A percentile compares a stretch with the other conserved stretches of the same genome.
These are phyloP conservation scores for Tremellales sp. DNA, from an alignment of 1,284 basidiomycete species.

Conservation along the genomic window DNA sequence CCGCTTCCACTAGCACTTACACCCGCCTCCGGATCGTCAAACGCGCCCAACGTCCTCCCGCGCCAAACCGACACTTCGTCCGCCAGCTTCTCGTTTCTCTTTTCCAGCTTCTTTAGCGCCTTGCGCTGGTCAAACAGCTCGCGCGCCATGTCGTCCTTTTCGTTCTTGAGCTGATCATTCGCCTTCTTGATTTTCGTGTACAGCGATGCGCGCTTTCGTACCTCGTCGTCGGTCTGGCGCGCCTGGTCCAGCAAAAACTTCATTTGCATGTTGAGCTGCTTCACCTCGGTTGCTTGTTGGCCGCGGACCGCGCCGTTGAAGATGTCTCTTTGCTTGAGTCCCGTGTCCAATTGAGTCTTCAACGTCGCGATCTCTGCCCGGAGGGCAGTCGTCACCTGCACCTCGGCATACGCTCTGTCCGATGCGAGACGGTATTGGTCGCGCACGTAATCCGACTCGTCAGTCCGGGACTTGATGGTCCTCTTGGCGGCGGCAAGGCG, in stretches of 20 bases:
- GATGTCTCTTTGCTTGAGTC: constrained; percentile 38
- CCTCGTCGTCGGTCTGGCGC: constrained; percentile 35
- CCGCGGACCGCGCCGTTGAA: constrained; percentile 16
- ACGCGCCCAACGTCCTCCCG: constrained; percentile 33
- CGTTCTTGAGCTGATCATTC: constrained; percentile 13
- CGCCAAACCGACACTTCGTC: constrained; percentile 26
- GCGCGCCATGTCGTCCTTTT: constrained; percentile 1
- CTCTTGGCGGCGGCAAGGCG: constrained; percentile 7
- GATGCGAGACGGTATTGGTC: constrained; percentile 30
- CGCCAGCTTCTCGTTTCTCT: constrained; percentile 33
- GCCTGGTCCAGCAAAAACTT: constrained; percentile 36
- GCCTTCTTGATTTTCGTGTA: constrained; percentile 18
- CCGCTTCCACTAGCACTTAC: constrained; percentile 3
- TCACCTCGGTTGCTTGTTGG: constrained; percentile 9
- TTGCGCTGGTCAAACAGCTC: constrained; percentile 11
- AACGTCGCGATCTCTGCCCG: constrained; percentile 20
- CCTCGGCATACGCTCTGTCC: constrained; percentile 26
- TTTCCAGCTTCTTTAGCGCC: constrained; percentile 14
- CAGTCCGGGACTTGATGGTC: constrained; percentile 2
- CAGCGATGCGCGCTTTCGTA: constrained; percentile 28
- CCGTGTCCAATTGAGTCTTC: constrained; percentile 29
- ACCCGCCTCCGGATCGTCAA: constrained; percentile 12
- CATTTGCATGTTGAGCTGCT: constrained; percentile 18
- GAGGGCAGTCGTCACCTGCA: constrained; percentile 16
- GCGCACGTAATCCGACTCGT: constrained; percentile 26